These are phyloP conservation scores for Teunomyces tritomae DNA, from an alignment of 805 yeast genomes.

Conservation along the genomic window DNA sequence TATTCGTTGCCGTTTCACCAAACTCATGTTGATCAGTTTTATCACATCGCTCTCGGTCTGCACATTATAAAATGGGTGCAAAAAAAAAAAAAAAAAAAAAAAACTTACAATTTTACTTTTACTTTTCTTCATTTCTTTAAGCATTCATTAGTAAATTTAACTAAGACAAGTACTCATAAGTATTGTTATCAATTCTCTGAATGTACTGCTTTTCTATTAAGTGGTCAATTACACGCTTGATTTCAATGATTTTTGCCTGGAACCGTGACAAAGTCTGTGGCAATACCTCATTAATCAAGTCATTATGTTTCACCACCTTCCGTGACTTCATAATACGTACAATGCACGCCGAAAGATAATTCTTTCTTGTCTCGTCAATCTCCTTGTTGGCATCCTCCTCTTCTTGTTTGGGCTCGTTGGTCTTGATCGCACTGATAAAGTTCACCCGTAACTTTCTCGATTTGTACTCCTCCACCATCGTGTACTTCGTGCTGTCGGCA, in stretches of 20 bases:
- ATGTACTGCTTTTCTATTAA: constrained; percentile 85
- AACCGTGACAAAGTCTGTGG: constrained; percentile 82
- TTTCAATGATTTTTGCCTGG: constrained; percentile 79
- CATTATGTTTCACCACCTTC: constrained; percentile 72
- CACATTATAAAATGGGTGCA: neutral
- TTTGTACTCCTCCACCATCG: constrained; percentile 77
- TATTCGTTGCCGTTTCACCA: constrained; percentile 31
- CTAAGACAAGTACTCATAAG: constrained; percentile 79
- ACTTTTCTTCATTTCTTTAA: no score
- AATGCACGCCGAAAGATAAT: constrained; percentile 86
- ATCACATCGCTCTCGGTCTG: constrained; percentile 2
- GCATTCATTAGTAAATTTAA: no score
- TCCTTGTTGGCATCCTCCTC: constrained; percentile 73
- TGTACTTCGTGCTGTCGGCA: constrained; percentile 52
- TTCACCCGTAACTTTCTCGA: constrained; percentile 82
- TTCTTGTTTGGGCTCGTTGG: constrained; percentile 61
- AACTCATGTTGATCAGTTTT: constrained; percentile 21
- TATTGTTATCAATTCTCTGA: constrained; percentile 69
- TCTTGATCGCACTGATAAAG: constrained; percentile 59
- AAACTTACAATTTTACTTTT: no score
- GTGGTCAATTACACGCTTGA: constrained; percentile 80
- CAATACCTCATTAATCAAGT: constrained; percentile 81
- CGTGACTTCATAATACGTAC: constrained; percentile 97
- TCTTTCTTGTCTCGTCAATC: constrained; percentile 81
- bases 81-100: no score